phyloP scores from a whole-genome alignment of 2,329 filamentous ascomycete genomes.

The Cladosporium velox region DNA sequence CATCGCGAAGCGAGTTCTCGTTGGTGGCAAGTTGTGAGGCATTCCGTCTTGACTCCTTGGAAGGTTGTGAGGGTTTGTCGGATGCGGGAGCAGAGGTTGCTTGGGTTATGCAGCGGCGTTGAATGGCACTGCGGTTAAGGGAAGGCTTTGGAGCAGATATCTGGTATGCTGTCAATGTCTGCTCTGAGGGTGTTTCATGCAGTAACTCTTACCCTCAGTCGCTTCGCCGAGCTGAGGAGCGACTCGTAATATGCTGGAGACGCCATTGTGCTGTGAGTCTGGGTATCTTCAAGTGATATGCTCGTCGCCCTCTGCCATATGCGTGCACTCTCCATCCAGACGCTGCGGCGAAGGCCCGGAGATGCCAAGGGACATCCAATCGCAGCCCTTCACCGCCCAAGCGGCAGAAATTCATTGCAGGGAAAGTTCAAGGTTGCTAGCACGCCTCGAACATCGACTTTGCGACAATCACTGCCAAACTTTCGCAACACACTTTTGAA shows the following conservation, averaged over 20 bases:
- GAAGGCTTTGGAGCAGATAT: conserved; percentile 28
- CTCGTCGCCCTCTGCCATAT: conserved; percentile 3
- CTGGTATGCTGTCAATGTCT: conserved; percentile 25
- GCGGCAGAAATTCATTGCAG: conserved; percentile 19
- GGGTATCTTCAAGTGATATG: conserved; percentile 2
- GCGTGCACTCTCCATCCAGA: not conserved
- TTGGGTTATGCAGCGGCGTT: conserved; percentile 22
- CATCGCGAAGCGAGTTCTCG: conserved; percentile 24
- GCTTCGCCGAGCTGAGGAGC: conserved; percentile 46
- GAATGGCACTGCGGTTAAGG: conserved; percentile 24
- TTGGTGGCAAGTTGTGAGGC: conserved; percentile 18
- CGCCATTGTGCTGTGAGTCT: conserved; percentile 41
- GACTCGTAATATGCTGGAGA: conserved; percentile 47
- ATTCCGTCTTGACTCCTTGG: conserved; percentile 5
- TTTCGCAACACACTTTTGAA: not conserved
- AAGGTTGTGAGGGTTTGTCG: not conserved
- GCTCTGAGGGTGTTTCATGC: not conserved
- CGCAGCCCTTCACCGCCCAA: conserved; percentile 8
- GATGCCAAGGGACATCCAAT: conserved; percentile 5
- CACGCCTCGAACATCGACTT: conserved; percentile 4
- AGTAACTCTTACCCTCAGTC: conserved; percentile 41
- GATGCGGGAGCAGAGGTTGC: conserved; percentile 13
- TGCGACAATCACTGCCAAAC: conserved; percentile 10
- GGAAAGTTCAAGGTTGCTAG: conserved; percentile 5
- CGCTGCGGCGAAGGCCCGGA: conserved; percentile 13